Base-by-base conservation (phyloP, 352 stramenopile species). In the Pythium dissotocum region DNA sequence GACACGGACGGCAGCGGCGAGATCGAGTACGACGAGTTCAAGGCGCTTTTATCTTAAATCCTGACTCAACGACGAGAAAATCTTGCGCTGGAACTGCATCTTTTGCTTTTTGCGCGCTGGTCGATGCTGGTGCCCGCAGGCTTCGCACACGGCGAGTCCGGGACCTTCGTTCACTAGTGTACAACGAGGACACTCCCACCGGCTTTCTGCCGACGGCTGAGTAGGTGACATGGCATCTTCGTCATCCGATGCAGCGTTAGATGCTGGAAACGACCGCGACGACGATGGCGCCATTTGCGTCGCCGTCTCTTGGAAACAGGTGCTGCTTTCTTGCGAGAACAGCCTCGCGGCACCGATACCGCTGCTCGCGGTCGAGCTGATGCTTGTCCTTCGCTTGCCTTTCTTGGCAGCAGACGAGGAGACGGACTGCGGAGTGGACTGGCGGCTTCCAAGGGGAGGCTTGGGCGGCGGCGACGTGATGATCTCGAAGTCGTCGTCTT, bases 21-120 rank as follows among this genome's bases (percentile, higher is more conserved):
- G 77, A 98, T 98, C 58, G 94, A 98, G 72, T 98, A 97, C 82
- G 91, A 98, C 38, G 96, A 98, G 76, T 98, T 98, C 79, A 98
- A 97, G 62, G 85, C 90, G 13, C 78, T 98, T 62, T 72, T 98
- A 14, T 97, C 89, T 24, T 72, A 67, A n/a, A 42, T 35, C 14
- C 49, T 13, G 6, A 1, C 56, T 7, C 86, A 87, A 76, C 40
- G 75, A 65, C 21, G 80, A 72, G 42, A 81, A 86, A 66, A 94
- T 79, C 77, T 91, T 93, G 79, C 81, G 88, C 70, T 93, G 85
- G 51, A 91, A 89, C 60, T 88, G 80, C 67, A 86, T 80, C 66
- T 89, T 91, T 66, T 87, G 75, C 32, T 84, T 81, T 59, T 89
- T 90, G 54, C 85, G 81, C 36, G 63, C 62, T 6, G 81, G 70